phyloP scores from a whole-genome alignment of 176 grass and related monocot species.

The Zoysia pacifica region DNA sequence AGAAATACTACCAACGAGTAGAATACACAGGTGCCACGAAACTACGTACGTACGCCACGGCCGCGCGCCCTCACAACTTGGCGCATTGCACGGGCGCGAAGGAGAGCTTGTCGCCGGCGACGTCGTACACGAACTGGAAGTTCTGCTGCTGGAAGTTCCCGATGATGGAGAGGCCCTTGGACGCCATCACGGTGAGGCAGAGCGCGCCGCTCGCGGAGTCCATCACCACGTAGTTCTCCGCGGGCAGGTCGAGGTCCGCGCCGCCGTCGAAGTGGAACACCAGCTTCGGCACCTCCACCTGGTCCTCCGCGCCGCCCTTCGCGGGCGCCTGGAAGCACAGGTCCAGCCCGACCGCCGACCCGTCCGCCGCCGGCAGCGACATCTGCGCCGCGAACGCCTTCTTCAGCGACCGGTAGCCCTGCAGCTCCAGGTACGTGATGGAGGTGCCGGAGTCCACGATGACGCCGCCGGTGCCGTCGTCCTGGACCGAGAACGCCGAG shows the following conservation, averaged over 20 bases:
- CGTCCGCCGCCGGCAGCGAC: slow-evolving; percentile 45
- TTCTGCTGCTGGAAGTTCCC: slow-evolving; percentile 94
- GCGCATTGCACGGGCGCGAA: slow-evolving; percentile 67
- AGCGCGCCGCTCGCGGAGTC: slow-evolving; percentile 49
- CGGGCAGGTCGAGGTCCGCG: slow-evolving; percentile 63
- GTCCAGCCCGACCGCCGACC: slow-evolving; percentile 57
- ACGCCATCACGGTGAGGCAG: slow-evolving; percentile 65
- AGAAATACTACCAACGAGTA: not conserved
- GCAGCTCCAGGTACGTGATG: slow-evolving; percentile 62
- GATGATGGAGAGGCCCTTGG: slow-evolving; percentile 55
- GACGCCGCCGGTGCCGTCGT: slow-evolving; percentile 57
- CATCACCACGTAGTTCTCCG: slow-evolving; percentile 71
- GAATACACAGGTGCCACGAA: not conserved
- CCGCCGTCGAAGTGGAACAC: slow-evolving; percentile 72
- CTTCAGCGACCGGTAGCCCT: slow-evolving; percentile 45
- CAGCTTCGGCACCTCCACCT: slow-evolving; percentile 65
- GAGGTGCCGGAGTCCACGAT: slow-evolving; percentile 87
- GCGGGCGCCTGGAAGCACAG: slow-evolving; percentile 57
- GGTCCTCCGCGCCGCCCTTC: slow-evolving; percentile 12
- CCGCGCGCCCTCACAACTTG: slow-evolving; percentile 40
- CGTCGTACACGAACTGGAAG: slow-evolving; percentile 83
- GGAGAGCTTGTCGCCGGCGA: slow-evolving; percentile 47
- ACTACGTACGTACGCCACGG: too few species aligned
- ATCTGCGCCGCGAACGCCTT: slow-evolving; percentile 62
- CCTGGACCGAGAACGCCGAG: slow-evolving; percentile 51